Base-by-base conservation (phyloP, 139 green algal genomes). In the Gonium pectorale region DNA sequence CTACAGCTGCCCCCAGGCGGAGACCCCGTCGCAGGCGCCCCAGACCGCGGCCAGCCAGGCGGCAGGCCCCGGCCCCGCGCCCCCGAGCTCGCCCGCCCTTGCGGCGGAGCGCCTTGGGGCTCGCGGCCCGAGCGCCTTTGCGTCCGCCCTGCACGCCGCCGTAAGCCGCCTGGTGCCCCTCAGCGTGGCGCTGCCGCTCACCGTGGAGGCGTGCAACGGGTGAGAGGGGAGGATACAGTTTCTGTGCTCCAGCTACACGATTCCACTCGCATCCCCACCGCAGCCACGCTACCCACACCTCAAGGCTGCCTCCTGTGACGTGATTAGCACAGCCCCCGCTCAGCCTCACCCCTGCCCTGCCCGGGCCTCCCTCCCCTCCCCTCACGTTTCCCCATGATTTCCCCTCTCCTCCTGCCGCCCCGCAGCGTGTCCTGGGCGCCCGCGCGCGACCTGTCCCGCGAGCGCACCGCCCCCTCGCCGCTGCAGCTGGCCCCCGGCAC, bases 401-500 rank as follows among this genome's bases (percentile, higher is more conserved):
- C n/a, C n/a, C n/a, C n/a, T n/a, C n/a, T n/a, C n/a, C n/a, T n/a
- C n/a, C n/a, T n/a, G n/a, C n/a, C n/a, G 51, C 33, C 33, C 49
- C 46, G 64, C 79, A 86, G 79, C 13, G 33, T 75, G 7, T 40
- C 62, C n/a, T 84, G 78, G 78, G 43, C 44, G 3, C 78, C 78
- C 0, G 27, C 27, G 31, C 63, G 78, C 40, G 78, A 84, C 33
- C 24, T 33, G 21, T 11, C 43, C 33, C 62, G 62, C 11, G 78
- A 84, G 62, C 78, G 78, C 63, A 84, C 78, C 22, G 24, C 37
- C 2, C 59, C 79, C 37, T 83, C 68, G 15, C 79, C 79, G 24
- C 86, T 97, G 81, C 94, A 95, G 87, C 62, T 97, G 85, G 71
- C 93, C 2, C 71, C 73, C 27, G 90, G 90, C 51, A 94, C 90